Conservation (phyloP, 139 green algal genomes). For the Auxenochlorella pyrenoidosa region DNA sequence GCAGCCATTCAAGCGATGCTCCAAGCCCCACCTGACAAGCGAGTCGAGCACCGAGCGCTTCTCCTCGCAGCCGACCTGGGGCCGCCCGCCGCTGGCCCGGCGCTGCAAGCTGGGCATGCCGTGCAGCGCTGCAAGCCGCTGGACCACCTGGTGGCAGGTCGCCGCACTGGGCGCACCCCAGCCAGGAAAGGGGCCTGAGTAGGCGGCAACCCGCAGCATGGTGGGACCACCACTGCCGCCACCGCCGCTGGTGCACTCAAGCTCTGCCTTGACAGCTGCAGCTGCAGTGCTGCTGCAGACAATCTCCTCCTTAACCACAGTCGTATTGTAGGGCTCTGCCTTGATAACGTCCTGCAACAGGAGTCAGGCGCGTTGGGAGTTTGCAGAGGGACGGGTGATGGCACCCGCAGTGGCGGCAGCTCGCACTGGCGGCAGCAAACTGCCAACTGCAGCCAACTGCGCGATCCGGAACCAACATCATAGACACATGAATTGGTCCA, state of each 20-base stretch:
- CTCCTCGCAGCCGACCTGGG: constrained; percentile 21
- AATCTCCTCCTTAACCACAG: background rate
- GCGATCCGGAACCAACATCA: no score
- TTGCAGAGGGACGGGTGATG: background rate
- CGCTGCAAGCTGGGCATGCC: constrained; percentile 2
- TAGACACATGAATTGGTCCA: no score
- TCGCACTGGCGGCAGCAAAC: background rate
- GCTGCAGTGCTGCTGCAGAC: background rate
- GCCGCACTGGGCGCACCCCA: background rate
- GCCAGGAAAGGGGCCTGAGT: background rate
- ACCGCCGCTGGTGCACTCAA: background rate
- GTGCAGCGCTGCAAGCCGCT: constrained; percentile 32
- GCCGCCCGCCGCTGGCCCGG: background rate
- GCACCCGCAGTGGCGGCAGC: background rate
- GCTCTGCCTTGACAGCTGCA: background rate
- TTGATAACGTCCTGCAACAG: background rate
- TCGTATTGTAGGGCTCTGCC: background rate
- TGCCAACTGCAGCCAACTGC: no score
- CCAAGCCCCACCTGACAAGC: background rate
- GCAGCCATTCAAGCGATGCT: background rate
- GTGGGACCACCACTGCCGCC: background rate
- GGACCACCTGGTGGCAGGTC: background rate
- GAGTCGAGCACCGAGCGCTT: constrained; percentile 23
- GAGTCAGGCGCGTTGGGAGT: background rate
- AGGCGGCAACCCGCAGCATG: background rate